Evolutionary conservation across 1,139 yeast genomes (phyloP).

Genomic region (Geotrichum histeridarum): DNA sequence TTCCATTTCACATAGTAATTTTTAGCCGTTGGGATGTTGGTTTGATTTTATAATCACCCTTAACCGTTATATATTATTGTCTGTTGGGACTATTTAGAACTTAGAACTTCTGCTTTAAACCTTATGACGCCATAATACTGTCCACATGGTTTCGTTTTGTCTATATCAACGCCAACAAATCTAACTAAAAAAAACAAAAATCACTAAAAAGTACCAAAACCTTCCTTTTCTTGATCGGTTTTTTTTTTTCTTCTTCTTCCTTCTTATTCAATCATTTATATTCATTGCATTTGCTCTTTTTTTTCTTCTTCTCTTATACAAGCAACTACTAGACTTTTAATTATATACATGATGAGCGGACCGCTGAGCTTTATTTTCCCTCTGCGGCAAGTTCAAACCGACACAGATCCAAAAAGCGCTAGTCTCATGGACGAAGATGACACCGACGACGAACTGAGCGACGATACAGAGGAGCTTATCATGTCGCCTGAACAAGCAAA

Average conservation of each 20-base stretch:
- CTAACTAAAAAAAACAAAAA: too few species aligned
- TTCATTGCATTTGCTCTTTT: not conserved
- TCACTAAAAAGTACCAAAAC: too few species aligned
- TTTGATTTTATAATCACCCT: not conserved
- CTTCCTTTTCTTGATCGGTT: too few species aligned
- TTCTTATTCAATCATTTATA: not conserved
- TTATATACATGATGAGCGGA: not conserved
- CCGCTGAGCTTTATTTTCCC: slow-evolving; percentile 6
- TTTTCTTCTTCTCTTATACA: not conserved
- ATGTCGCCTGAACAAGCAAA: not conserved
- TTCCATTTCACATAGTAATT: too few species aligned
- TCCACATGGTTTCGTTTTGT: too few species aligned
- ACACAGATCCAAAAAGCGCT: not conserved
- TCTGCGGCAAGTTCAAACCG: not conserved
- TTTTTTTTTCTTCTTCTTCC: too few species aligned
- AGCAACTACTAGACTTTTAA: not conserved
- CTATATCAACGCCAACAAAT: too few species aligned
- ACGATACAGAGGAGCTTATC: not conserved
- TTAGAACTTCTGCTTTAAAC: too few species aligned
- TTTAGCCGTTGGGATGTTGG: not conserved
- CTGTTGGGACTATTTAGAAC: not conserved
- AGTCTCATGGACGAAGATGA: slow-evolving; percentile 8
- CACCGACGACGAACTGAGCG: not conserved
- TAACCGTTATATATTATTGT: too few species aligned
- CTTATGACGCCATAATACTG: too few species aligned